phyloP scores from a whole-genome alignment of 441 rosid species.

The Cnidoscolus chayamansa region DNA sequence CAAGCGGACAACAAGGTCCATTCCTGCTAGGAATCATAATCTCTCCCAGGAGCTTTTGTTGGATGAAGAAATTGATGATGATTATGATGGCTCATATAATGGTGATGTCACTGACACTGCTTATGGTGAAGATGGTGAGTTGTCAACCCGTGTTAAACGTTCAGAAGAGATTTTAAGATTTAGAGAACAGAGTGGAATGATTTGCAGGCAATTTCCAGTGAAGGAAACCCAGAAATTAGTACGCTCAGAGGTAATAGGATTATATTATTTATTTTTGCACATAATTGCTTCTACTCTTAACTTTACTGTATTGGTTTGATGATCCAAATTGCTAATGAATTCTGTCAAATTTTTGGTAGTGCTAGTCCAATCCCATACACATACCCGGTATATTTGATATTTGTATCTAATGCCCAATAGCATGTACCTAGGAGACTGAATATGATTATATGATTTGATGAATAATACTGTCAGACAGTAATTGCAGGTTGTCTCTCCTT shows the following conservation, averaged over 20 bases:
- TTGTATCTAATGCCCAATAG: background rate
- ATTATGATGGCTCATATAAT: conserved; percentile 47
- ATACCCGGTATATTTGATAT: background rate
- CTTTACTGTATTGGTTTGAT: background rate
- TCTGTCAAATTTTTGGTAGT: background rate
- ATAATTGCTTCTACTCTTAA: background rate
- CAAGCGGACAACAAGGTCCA: conserved; percentile 33
- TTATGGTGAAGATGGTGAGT: conserved; percentile 59
- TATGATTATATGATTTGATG: background rate
- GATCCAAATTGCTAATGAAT: background rate
- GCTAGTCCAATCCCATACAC: background rate
- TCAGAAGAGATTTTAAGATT: conserved; percentile 74
- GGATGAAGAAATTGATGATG: conserved; percentile 52
- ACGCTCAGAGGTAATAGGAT: conserved; percentile 64
- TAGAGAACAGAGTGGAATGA: conserved; percentile 61
- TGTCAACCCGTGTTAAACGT: conserved; percentile 40
- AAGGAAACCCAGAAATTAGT: conserved; percentile 73
- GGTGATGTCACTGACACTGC: conserved; percentile 51
- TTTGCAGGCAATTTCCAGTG: conserved; percentile 86
- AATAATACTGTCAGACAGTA: background rate
- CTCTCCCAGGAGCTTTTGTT: conserved; percentile 52
- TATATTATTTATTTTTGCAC: background rate
- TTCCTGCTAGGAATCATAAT: conserved; percentile 32
- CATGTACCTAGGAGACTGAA: background rate
- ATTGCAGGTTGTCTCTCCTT: background rate